Evolutionary conservation across 495 filamentous ascomycete species (phyloP).

Genomic region (Talaromyces stipitatus): DNA sequence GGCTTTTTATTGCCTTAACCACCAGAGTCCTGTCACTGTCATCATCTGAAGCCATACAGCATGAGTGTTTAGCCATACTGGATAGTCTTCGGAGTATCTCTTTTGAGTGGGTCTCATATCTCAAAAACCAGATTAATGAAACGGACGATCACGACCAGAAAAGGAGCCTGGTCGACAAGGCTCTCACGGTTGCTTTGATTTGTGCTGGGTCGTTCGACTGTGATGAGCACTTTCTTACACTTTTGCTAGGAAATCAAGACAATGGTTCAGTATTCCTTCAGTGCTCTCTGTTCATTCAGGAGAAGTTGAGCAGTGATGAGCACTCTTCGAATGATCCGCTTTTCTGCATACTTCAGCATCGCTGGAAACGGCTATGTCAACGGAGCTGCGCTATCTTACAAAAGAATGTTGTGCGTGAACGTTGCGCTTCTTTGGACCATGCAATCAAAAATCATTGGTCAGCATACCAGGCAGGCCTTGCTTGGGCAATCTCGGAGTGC

Average conservation of each 20-base stretch:
- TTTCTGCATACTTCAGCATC: constrained; percentile 14
- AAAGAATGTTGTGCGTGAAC: constrained; percentile 2
- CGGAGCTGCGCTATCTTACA: constrained; percentile 9
- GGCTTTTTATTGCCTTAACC: constrained; percentile 25
- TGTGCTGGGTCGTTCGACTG: constrained; percentile 31
- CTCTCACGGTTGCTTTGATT: constrained; percentile 22
- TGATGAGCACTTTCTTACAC: constrained; percentile 14
- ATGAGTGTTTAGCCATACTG: constrained; percentile 2
- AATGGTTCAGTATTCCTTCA: constrained; percentile 28
- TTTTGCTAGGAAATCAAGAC: constrained; percentile 8
- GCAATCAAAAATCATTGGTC: constrained; percentile 32
- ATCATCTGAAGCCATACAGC: constrained; percentile 5
- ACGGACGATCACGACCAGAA: constrained; percentile 10
- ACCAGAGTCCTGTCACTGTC: constrained; percentile 31
- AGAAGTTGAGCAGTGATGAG: constrained; percentile 11
- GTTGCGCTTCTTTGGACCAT: constrained; percentile 19
- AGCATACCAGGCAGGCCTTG: constrained; percentile 16
- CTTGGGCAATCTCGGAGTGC: constrained; percentile 13
- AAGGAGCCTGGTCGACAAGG: constrained; percentile 15
- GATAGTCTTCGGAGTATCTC: constrained; percentile 4
- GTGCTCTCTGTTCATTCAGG: constrained; percentile 29
- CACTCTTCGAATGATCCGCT: background rate
- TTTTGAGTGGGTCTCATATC: constrained; percentile 10
- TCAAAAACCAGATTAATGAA: constrained; percentile 6
- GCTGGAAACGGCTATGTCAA: constrained; percentile 21